These are phyloP conservation scores for Pezicula rhizophila DNA, from an alignment of 2,329 filamentous ascomycete species.

Conservation along the genomic window DNA sequence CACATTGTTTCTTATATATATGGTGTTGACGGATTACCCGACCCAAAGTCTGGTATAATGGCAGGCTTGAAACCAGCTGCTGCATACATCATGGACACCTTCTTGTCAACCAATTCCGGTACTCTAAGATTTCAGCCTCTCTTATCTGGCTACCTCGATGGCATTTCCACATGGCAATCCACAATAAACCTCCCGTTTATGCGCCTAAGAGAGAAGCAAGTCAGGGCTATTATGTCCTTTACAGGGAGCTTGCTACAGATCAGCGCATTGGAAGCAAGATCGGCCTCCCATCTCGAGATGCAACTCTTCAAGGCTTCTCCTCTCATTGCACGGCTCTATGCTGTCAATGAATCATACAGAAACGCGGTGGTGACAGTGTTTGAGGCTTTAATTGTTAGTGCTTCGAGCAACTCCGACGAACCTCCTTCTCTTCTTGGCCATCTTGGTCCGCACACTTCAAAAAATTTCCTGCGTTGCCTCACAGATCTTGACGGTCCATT, in stretches of 20 bases:
- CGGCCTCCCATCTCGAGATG: constrained; percentile 62
- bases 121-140: constrained; percentile 74
- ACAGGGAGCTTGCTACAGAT: constrained; percentile 65
- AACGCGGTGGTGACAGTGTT: constrained; percentile 62
- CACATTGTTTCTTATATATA: constrained; percentile 68
- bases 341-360: constrained; percentile 60
- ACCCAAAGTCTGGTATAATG: constrained; percentile 35
- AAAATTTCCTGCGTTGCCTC: constrained; percentile 75
- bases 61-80: constrained; percentile 61
- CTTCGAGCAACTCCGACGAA: constrained; percentile 61
- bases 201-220: constrained; percentile 53
- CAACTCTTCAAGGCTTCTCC: constrained; percentile 78
- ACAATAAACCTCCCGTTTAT: constrained; percentile 54
- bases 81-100: constrained; percentile 68
- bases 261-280: constrained; percentile 55
- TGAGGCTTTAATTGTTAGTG: constrained; percentile 65
- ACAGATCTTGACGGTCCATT: constrained; percentile 73
- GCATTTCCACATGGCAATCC: constrained; percentile 51
- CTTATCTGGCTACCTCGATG: constrained; percentile 61
- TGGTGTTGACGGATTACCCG: constrained; percentile 59
- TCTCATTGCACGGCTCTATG: constrained; percentile 70
- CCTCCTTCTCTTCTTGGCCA: constrained; percentile 92
- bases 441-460: constrained; percentile 74
- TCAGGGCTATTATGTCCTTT: constrained; percentile 58
- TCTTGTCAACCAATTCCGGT: constrained; percentile 63